Evolutionary conservation across 2,329 filamentous ascomycete genomes (phyloP), one percentile per base, ranked within the genome.

Genomic region (Aspergillus bombycis): DNA sequence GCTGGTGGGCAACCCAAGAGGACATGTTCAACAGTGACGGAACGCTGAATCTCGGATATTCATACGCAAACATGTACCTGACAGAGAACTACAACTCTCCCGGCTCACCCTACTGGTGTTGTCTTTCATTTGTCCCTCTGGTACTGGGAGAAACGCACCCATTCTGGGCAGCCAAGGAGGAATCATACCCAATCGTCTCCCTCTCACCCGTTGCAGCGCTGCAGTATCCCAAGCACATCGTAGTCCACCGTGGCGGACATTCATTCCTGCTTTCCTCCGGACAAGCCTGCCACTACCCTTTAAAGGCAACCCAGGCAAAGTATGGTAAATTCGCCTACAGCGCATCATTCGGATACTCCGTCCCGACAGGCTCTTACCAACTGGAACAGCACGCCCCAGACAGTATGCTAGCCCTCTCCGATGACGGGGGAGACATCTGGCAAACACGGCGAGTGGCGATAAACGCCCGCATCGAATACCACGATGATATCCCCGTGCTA

Each of bases 21-120:
- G 86, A 91, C 68, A 93, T 93, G 61, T 93, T 92, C 84, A 89
- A 89, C 61, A 80, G 88, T 0, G 89, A 89, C 65, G 91, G 91
- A 38, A 93, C 91, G 57, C 80, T 94, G 63, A 92, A 87, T 3
- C 86, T 93, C 63, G 91, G 91, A 59, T 94, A 92, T 74, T 88
- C 88, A 0, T 94, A 93, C 72, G 89, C 91, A 19, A 93, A 93
- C 73, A 92, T 91, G 83, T 93, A 91, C 77, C 86, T 93, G 79
- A 89, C 90, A 0, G 91, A 94, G 77, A 93, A 94, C 74, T 94
- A 94, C 79, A 94, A 94, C 77, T 92, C 89, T 11, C 90, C 91
- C 0, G 89, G 89, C 14, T 81, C 78, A 1, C 79, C 91, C 70
- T 93, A 93, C 75, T 94, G 91, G 91, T 90, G 89, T 58, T 93